Evolutionary conservation across 2,329 filamentous ascomycete genomes (phyloP), one percentile per base, ranked within the genome.

Genomic region (Boeremia lycopersici): DNA sequence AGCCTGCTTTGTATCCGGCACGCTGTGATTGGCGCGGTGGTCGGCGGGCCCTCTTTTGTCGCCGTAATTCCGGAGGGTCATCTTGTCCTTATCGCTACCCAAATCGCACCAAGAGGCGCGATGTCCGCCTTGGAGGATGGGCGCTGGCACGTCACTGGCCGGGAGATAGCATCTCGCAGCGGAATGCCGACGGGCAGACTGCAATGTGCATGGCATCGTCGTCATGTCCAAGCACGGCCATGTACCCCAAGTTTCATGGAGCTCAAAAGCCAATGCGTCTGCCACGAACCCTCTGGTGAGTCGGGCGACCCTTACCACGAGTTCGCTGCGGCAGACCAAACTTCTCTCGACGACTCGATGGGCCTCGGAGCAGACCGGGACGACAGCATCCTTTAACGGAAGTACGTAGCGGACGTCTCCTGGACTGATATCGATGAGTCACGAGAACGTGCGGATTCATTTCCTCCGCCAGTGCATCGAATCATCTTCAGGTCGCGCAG

Each of bases 61-160:
- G 65, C 59, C 61, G 71, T 74, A 74, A 74, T 74, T 72, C 54
- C 48, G 48, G 57, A 59, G 59, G 47, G 70, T 74, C 72, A 74
- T 72, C 55, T 60, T 40, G 45, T 43, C 55, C 70, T 73, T 74
- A 74, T 74, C 72, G 56, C 51, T 46, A 44, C 51, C 55, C 60
- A 53, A 48, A 41, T 41, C 44, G 48, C 50, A 28, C 67, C 61
- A 59, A 56, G 53, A 9, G 56, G 66, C 63, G 63, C 33, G 61
- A 63, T 40, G 34, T 46, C 48, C 65, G 55, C 63, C 40, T 55
- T 51, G 41, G 46, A 51, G 25, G 36, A 39, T 35, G 26, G 23
- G 38, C 48, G 63, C 57, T 31, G 34, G 25, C 33, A 36, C 48
- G 26, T 64, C 60, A 68, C 65, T 63, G 65, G 68, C 54, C 59